These are phyloP conservation scores for Lizonia empirigonia DNA, from an alignment of 2,329 filamentous ascomycete species.

Conservation along the genomic window DNA sequence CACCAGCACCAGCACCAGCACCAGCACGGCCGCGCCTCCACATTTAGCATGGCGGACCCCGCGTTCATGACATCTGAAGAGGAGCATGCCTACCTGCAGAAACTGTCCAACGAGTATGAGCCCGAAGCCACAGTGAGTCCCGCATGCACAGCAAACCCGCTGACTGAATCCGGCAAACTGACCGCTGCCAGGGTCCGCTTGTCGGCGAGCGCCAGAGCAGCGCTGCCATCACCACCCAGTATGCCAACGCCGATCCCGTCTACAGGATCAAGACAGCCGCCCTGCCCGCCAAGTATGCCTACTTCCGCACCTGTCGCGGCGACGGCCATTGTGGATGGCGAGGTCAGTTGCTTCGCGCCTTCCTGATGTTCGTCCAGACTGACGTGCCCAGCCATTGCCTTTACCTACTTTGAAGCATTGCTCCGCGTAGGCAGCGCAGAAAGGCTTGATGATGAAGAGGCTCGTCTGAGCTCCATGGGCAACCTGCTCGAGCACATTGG, in stretches of 20 bases:
- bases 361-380: conserved; percentile 25
- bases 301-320: conserved; percentile 85
- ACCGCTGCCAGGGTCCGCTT: conserved; percentile 71
- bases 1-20: conserved; percentile 43
- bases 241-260: conserved; percentile 82
- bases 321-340: conserved; percentile 98
- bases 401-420: conserved; percentile 89
- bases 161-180: conserved; percentile 20
- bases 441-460: conserved; percentile 71
- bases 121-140: conserved; percentile 61
- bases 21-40: conserved; percentile 34
- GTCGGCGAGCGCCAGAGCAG: conserved; percentile 80
- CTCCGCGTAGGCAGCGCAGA: conserved; percentile 68
- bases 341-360: conserved; percentile 65
- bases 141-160: conserved; percentile 18
- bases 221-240: conserved; percentile 79
- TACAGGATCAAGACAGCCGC: conserved; percentile 87
- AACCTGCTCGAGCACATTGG: conserved; percentile 72
- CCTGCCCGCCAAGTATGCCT: conserved; percentile 81
- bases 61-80: conserved; percentile 52
- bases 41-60: conserved; percentile 47
- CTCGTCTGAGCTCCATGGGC: conserved; percentile 73
- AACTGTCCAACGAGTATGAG: conserved; percentile 65
- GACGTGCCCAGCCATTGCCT: conserved; percentile 75
- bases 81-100: conserved; percentile 66